Base-by-base conservation (phyloP, 495 filamentous ascomycete species). In the Aspergillus campestris region DNA sequence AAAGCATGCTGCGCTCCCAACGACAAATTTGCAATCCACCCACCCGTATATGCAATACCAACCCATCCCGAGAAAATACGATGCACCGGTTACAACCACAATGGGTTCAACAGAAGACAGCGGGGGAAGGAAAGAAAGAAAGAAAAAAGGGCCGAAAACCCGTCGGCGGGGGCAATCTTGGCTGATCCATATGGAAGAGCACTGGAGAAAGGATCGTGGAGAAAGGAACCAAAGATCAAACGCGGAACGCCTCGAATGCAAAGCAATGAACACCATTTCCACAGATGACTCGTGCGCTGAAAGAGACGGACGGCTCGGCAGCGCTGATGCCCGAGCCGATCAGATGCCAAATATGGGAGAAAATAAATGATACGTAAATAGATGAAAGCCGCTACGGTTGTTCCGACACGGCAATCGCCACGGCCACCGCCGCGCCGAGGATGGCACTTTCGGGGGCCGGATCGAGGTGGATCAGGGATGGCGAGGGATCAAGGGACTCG, bases 391-490 rank as follows among this genome's bases (percentile, higher is more conserved):
- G 30, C 29, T 52, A 54, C 14, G 55, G 59, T 15, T 58, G 56
- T 8, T 62, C 62, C 2, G 66, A 55, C n/a, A 72, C 65, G 18
- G 65, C 71, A 49, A 77, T 66, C 24, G 75, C 77, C 7, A 71
- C 77, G 5, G 78, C 73, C 36, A 81, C 78, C 0, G 72, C 77
- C 6, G 75, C 78, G 7, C 78, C 78, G 7, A 78, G 47, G 34
- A 81, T 76, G 6, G 74, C 75, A 36, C 74, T 71, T 39, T 80
- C 76, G 10, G 59, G 60, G 4, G 73, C 74, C 11, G 62, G 64
- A 29, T 77, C 72, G 10, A 81, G 62, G 9, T 63, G 54, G n/a
- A 72, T 65, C 8, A 60, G 56, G 15, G 31, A 29, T 2, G 45
- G 31, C 11, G 54, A 53, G 7, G 58, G 55, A 8, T 53, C 57